These are phyloP conservation scores for Hibiscus syriacus DNA, from an alignment of 345 rosid genomes.

Conservation along the genomic window DNA sequence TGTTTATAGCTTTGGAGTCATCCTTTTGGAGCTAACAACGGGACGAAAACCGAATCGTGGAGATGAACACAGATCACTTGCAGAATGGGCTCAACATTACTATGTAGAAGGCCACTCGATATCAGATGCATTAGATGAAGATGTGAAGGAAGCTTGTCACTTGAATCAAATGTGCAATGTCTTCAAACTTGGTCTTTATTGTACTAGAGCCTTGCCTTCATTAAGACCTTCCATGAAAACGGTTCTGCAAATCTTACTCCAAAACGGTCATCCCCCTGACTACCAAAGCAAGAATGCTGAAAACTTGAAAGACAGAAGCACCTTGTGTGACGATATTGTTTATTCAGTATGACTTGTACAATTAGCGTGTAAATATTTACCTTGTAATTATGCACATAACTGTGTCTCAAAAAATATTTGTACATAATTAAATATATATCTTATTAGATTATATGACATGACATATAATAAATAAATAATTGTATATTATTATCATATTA, in stretches of 20 bases:
- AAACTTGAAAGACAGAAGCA: too few relatives aligned
- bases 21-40: conserved; percentile 58
- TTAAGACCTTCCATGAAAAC: conserved; percentile 56
- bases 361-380: neutral
- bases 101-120: conserved; percentile 13
- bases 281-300: conserved; percentile 5
- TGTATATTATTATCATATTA: neutral
- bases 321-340: too few relatives aligned
- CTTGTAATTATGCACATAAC: neutral
- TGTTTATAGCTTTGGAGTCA: conserved; percentile 63
- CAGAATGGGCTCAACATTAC: conserved; percentile 55
- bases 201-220: conserved; percentile 36
- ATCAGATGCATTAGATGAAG: conserved; percentile 32
- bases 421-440: too few relatives aligned
- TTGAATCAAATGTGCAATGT: conserved; percentile 38
- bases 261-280: neutral
- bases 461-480: too few relatives aligned
- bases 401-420: too few relatives aligned
- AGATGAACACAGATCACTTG: conserved; percentile 45
- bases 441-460: too few relatives aligned
- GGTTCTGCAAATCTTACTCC: conserved; percentile 30
- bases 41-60: conserved; percentile 43
- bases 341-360: too few relatives aligned
- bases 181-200: conserved; percentile 51
- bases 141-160: conserved; percentile 23